Evolutionary conservation across 108 stramenopile genomes (phyloP), one percentile per base, ranked within the genome.

Genomic region (Nitzschia palea): DNA sequence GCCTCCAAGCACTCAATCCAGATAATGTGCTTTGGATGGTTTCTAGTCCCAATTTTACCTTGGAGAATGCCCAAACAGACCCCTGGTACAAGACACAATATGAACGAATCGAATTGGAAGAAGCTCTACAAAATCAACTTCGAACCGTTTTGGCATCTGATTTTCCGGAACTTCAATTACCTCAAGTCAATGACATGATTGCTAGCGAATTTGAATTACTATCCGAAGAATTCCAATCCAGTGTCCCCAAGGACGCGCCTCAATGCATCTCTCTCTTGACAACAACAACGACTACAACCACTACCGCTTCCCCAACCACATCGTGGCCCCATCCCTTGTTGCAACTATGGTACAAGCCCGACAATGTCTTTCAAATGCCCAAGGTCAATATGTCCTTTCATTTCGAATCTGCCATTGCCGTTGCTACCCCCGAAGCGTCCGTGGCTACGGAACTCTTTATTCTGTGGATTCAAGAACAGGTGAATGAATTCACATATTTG

Each of bases 291-390:
- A 45, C 70, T 65, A 9, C 57, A 43, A 18, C 68, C 68, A 27
- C 29, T 20, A 42, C 27, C 50, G 80, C 52, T 62, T n/a, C n/a
- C n/a, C n/a, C n/a, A n/a, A 62, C 26, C 9, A 31, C 56, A 28
- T 56, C 55, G 1, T 20, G 26, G 23, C 29, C 29, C 55, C n/a
- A 33, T 15, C 55, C 32, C 17, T 20, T 56, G n/a, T 31, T 56
- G 32, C 69, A 78, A 8, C 33, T 86, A 14, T 94, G 89, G 89
- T 83, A 89, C 81, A 87, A 85, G 67, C 76, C 80, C 12, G 89
- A 94, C 62, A 80, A 71, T 20, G 62, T 71, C 5, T 94, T 89
- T 78, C 45, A 73, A 26, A 87, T 87, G 80, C 92, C 92, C 20
- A 94, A 90, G 74, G 84, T 85, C 10, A 86, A 84, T 68, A 56